Conservation (phyloP, 2,329 filamentous ascomycete genomes). For the Trichoderma semiorbis region DNA sequence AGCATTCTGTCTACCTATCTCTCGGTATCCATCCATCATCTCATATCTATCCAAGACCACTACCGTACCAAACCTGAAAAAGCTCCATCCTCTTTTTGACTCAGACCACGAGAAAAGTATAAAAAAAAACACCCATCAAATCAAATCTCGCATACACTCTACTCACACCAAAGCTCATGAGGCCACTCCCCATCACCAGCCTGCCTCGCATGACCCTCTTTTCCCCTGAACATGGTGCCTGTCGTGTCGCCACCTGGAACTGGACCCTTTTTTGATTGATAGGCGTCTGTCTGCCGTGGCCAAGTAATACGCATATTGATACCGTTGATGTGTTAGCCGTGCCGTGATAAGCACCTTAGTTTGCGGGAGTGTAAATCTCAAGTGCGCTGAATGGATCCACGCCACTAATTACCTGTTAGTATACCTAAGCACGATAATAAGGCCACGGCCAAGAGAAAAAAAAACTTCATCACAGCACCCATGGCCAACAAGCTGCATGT, state of each 20-base stretch:
- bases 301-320: neutral
- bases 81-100: neutral
- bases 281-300: neutral
- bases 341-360: constrained; percentile 1
- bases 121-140: neutral
- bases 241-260: neutral
- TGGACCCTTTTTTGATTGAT: neutral
- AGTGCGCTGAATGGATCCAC: neutral
- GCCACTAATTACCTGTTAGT: neutral
- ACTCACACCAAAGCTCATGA: neutral
- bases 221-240: constrained; percentile 5
- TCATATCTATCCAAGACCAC: neutral
- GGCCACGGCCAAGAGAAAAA: neutral
- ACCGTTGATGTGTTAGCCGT: neutral
- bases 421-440: neutral
- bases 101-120: neutral
- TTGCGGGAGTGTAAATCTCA: neutral
- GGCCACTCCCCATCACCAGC: constrained; percentile 6
- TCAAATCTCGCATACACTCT: neutral
- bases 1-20: neutral
- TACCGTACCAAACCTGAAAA: too few species aligned
- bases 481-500: neutral
- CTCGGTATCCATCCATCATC: neutral
- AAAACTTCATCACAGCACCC: neutral
- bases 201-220: constrained; percentile 1